phyloP scores from a whole-genome alignment of 768 basidiomycete species.

The Grammothele lineata region DNA sequence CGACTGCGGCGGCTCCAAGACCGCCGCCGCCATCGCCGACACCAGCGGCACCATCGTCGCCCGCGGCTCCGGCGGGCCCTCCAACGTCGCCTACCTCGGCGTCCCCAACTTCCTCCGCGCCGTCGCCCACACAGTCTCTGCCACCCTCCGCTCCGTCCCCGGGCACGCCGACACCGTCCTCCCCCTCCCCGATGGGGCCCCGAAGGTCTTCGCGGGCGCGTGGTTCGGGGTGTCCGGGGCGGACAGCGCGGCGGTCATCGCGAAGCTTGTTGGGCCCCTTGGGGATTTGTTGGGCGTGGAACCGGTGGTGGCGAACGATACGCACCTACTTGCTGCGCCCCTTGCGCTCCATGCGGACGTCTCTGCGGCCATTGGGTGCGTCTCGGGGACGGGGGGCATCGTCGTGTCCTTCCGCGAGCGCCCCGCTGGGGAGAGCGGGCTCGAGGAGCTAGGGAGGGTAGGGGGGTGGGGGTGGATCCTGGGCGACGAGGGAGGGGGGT shows the following conservation, averaged over 20 bases:
- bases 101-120: conserved; percentile 53
- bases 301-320: conserved; percentile 69
- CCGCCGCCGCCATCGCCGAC: conserved; percentile 67
- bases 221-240: conserved; percentile 86
- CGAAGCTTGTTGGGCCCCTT: conserved; percentile 48
- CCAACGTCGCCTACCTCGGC: conserved; percentile 82
- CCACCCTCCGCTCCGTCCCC: conserved; percentile 49
- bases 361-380: conserved; percentile 61
- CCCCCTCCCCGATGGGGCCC: conserved; percentile 27
- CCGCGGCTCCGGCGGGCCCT: conserved; percentile 69
- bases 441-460: conserved; percentile 62
- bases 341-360: conserved; percentile 58
- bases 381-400: conserved; percentile 81
- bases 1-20: conserved; percentile 90
- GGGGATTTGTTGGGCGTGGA: conserved; percentile 58
- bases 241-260: conserved; percentile 64
- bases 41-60: conserved; percentile 55
- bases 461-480: conserved; percentile 86
- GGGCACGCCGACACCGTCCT: conserved; percentile 12
- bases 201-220: conserved; percentile 52
- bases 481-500: conserved; percentile 83
- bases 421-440: not conserved
- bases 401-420: conserved; percentile 53
- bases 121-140: conserved; percentile 46
- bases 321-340: conserved; percentile 79